Percentiles rank a stretch among this genome's conserved stretches.
These are phyloP conservation scores for Scutellaria barbata DNA, from an alignment of 257 asterid species.

Conservation along the genomic window DNA sequence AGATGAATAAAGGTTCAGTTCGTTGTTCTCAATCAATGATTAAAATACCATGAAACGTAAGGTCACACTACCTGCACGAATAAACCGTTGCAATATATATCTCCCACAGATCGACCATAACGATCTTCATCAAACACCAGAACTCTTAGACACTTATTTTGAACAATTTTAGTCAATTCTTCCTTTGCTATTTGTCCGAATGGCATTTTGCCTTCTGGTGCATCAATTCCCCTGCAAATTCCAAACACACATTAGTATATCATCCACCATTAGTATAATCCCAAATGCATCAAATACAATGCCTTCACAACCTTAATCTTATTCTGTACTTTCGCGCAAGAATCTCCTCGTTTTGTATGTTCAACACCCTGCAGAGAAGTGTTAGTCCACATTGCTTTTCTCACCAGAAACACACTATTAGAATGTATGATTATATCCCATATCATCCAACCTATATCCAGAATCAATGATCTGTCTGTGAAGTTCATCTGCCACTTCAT, in stretches of 20 bases:
- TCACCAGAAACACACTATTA: background rate
- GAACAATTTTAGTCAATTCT: slow-evolving; percentile 66
- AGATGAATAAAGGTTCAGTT: background rate
- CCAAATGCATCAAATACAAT: slow-evolving; percentile 1
- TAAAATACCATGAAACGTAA: background rate
- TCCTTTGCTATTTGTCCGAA: slow-evolving; percentile 83
- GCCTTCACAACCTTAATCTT: slow-evolving; percentile 67
- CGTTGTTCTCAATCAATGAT: background rate
- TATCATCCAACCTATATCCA: slow-evolving; percentile 38
- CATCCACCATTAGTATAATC: background rate
- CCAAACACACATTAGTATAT: background rate
- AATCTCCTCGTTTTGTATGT: slow-evolving; percentile 64
- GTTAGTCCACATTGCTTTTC: background rate
- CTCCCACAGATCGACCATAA: slow-evolving; percentile 84
- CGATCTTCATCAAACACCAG: slow-evolving; percentile 81
- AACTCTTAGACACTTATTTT: slow-evolving; percentile 66
- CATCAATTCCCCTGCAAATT: slow-evolving; percentile 83
- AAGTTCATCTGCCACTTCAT: slow-evolving; percentile 67
- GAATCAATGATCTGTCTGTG: slow-evolving; percentile 69
- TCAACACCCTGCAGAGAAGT: slow-evolving; percentile 57
- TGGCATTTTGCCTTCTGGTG: slow-evolving; percentile 92
- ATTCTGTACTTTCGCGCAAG: slow-evolving; percentile 88
- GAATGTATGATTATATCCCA: no score
- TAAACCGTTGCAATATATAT: slow-evolving; percentile 79
- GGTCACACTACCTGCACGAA: slow-evolving; percentile 75